Evolutionary conservation across 331 rosid species (phyloP).

Genomic region (Malus hybrid): DNA sequence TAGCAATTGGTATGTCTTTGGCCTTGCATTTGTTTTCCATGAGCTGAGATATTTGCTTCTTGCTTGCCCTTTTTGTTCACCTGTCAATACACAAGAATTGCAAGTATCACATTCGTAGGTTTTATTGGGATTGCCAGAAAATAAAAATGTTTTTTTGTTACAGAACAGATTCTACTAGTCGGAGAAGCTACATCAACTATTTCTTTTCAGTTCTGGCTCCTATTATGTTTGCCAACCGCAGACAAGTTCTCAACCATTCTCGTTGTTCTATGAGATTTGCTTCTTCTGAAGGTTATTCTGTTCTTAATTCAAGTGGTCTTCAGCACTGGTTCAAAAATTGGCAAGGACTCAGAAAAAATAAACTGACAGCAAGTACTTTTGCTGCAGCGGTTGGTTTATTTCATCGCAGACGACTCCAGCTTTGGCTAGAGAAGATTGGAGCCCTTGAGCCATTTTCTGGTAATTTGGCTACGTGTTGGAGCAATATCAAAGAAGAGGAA

Average conservation of each 20-base stretch:
- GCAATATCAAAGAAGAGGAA: conserved; percentile 76
- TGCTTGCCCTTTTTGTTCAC: conserved; percentile 13
- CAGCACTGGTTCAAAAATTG: conserved; percentile 88
- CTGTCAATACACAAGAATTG: conserved; percentile 15
- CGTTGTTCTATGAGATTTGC: conserved; percentile 18
- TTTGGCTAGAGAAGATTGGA: conserved; percentile 82
- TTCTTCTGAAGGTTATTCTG: conserved; percentile 25
- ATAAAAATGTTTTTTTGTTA: conserved; percentile 1
- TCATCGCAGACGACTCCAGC: conserved; percentile 49
- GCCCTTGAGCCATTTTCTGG: conserved; percentile 78
- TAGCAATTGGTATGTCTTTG: neutral
- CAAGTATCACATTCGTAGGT: neutral
- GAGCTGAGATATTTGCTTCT: conserved; percentile 33
- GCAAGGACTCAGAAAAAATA: conserved; percentile 54
- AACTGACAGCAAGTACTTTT: conserved; percentile 82
- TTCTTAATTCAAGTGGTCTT: conserved; percentile 42
- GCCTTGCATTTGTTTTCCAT: conserved; percentile 8
- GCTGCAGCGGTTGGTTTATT: conserved; percentile 74
- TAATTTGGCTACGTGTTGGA: conserved; percentile 77
- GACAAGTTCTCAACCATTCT: neutral
- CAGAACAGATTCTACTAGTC: conserved; percentile 6
- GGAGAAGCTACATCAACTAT: conserved; percentile 16
- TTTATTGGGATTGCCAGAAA: neutral
- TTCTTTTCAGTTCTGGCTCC: neutral
- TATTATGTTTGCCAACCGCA: neutral